A percentile compares a stretch with the other conserved stretches of the same genome.
Evolutionary conservation across 116 monocot genomes (phyloP).

Genomic region (Phalaenopsis hybrid): DNA sequence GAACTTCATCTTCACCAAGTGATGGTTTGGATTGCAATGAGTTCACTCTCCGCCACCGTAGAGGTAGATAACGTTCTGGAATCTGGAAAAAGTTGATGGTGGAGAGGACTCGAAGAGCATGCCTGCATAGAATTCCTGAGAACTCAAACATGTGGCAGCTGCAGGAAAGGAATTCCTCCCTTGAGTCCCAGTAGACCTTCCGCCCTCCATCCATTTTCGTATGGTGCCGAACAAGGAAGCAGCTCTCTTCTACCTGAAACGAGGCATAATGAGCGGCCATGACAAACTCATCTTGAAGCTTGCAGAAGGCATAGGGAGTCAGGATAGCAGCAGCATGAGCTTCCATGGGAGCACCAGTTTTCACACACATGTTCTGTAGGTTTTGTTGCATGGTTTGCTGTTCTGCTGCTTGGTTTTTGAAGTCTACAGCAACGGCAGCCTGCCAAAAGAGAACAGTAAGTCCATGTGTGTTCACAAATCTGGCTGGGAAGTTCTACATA

Average conservation of each 20-base stretch:
- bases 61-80: slow-evolving; percentile 41
- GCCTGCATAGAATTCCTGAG: slow-evolving; percentile 69
- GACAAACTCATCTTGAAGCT: slow-evolving; percentile 80
- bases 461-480: no score
- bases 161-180: slow-evolving; percentile 59
- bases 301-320: slow-evolving; percentile 74
- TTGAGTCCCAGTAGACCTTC: slow-evolving; percentile 53
- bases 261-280: slow-evolving; percentile 61
- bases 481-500: no score
- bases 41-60: slow-evolving; percentile 42
- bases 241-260: slow-evolving; percentile 47
- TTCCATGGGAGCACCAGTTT: slow-evolving; percentile 76
- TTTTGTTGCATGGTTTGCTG: slow-evolving; percentile 72
- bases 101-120: slow-evolving; percentile 60
- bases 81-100: slow-evolving; percentile 72
- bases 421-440: slow-evolving; percentile 56
- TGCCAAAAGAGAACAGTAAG: slow-evolving; percentile 4
- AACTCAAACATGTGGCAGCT: slow-evolving; percentile 75
- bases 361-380: slow-evolving; percentile 58
- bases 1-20: slow-evolving; percentile 1
- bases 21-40: slow-evolving; percentile 18
- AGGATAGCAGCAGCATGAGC: slow-evolving; percentile 58
- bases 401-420: slow-evolving; percentile 52
- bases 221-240: slow-evolving; percentile 66
- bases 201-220: slow-evolving; percentile 52